phyloP scores from a whole-genome alignment of 2,329 filamentous ascomycete species.

The Aspergillus sp. region DNA sequence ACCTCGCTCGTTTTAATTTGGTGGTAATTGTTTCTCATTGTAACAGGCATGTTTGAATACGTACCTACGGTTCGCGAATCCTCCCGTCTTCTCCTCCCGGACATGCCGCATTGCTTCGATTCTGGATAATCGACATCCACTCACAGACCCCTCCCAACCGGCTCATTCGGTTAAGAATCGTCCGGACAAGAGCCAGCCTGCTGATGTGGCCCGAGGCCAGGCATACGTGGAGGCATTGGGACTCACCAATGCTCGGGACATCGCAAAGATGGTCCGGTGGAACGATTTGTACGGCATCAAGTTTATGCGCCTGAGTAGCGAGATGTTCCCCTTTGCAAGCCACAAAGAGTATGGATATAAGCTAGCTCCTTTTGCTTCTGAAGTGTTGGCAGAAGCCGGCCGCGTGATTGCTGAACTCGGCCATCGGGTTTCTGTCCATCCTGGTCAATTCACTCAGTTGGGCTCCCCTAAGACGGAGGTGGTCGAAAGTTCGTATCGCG shows the following conservation, averaged over 20 bases:
- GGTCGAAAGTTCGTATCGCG: conserved; percentile 69
- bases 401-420: conserved; percentile 71
- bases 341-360: conserved; percentile 83
- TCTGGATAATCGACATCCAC: conserved; percentile 77
- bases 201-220: conserved; percentile 63
- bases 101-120: conserved; percentile 91
- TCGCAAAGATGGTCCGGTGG: conserved; percentile 83
- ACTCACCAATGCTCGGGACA: conserved; percentile 75
- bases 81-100: conserved; percentile 82
- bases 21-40: conserved; percentile 1
- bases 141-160: conserved; percentile 69
- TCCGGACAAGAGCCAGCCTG: conserved; percentile 67
- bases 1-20: background rate
- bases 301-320: conserved; percentile 86
- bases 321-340: conserved; percentile 96
- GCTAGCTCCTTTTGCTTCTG: conserved; percentile 75
- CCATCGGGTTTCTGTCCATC: conserved; percentile 84
- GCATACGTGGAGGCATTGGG: conserved; percentile 73
- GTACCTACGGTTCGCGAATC: conserved; percentile 75
- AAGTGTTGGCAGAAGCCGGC: conserved; percentile 71
- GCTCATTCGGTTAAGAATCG: conserved; percentile 82
- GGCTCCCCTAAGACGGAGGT: conserved; percentile 77
- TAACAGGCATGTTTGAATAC: conserved; percentile 81
- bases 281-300: conserved; percentile 88
- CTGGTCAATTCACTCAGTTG: conserved; percentile 88